Base-by-base conservation (phyloP, 345 rosid species). In the Theobroma cacao region DNA sequence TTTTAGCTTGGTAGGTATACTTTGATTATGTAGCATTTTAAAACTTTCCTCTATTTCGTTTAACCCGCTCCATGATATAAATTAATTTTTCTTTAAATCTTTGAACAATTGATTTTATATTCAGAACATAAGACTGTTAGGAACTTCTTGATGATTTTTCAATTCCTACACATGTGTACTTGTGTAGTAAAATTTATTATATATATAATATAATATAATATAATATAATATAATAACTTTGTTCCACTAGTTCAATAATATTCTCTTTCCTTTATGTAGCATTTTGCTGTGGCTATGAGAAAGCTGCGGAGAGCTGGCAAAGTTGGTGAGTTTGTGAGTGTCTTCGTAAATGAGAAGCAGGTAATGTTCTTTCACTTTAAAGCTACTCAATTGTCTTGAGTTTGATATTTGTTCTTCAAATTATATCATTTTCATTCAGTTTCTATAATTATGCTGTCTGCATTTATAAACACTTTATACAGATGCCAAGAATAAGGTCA, bases 281-380 rank as follows among this genome's bases (percentile, higher is more conserved):
- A 78, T 76, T 95, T 95, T 86, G 94, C 93, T 66, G 71, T 77
- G 77, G 86, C 85, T 26, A 75, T 93, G 85, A 91, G 98, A 85
- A 89, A 83, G 85, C 83, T 93, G 82, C 94, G 98, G 68, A 89
- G 99, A 91, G 90, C 94, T 81, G 97, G 98, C 30, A 88, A 88
- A 88, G 82, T 95, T 78, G 95, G 99, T 58, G 98, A 95, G 81
- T 95, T 95, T 84, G 97, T 95, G 56, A 89, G 92, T 74, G 87
- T 95, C 77, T 95, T 89, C 86, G 89, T 90, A 65, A 92, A 95
- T 75, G 98, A 92, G 87, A 95, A 93, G 86, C 99, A 95, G 97
- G 99, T 95, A 87, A 78, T 82, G 30, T 82, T 76, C 22, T 69
- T 69, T 56, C 76, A 55, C 20, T 72, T 28, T 7, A 9, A 43